Conservation (phyloP, 148 eudicot genomes). For the Chenopodium suecicum region DNA sequence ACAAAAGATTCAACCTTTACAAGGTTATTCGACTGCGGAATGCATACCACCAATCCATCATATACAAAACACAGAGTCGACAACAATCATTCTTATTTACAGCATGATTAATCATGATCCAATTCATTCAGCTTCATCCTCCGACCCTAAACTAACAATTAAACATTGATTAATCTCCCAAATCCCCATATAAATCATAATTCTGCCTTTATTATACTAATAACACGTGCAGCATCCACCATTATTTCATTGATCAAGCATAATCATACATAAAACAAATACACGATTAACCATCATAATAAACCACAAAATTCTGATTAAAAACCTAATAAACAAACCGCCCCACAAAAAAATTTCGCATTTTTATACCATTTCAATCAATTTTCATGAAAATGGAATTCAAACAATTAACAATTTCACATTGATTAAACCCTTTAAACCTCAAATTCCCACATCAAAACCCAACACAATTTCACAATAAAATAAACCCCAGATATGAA, state of each 20-base stretch:
- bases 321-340: background rate
- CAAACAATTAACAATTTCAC: background rate
- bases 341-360: background rate
- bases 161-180: constrained; percentile 11
- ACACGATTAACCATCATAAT: background rate
- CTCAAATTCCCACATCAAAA: constrained; percentile 5
- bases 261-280: background rate
- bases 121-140: background rate
- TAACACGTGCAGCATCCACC: constrained; percentile 11
- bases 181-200: constrained; percentile 13
- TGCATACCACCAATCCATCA: background rate
- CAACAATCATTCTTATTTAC: background rate
- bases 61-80: background rate
- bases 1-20: background rate
- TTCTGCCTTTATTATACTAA: constrained; percentile 3
- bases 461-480: constrained; percentile 11
- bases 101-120: constrained; percentile 4
- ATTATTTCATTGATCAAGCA: background rate
- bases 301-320: background rate
- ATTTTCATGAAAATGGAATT: background rate
- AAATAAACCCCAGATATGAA: background rate
- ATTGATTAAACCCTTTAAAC: constrained; percentile 23
- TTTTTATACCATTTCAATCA: background rate
- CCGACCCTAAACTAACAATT: constrained; percentile 1
- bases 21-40: background rate